Base-by-base conservation (phyloP, 768 basidiomycete species). In the Kwoniella heveanensis region DNA sequence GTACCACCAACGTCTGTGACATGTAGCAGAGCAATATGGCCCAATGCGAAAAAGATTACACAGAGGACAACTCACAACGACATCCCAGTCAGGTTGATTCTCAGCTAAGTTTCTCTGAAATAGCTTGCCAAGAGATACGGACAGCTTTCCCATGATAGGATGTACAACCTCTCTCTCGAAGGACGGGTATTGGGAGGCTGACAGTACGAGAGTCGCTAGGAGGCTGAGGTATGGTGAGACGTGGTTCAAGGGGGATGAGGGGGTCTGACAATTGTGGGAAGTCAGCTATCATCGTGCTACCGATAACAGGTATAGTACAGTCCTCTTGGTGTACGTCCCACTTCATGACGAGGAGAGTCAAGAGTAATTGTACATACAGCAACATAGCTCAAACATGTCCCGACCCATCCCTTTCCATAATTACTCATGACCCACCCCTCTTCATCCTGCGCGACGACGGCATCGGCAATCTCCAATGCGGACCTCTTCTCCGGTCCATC, bases 131-230 rank as follows among this genome's bases (percentile, higher is more conserved):
- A 73, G 30, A 0, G 64, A 69, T 2, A 67, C 64, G 17, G 68
- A 63, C 19, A 73, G 29, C 55, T 73, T 76, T 56, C 74, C 74
- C 66, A 73, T 68, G 17, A 73, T 65, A 7, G 74, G 74, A 27
- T 69, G 68, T 29, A 76, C 57, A 0, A 66, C 53, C 55, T 76
- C 74, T 29, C 74, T 26, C 50, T 76, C 74, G 57, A 76, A 76
- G 10, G 70, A 69, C 0, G 74, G 74, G 37, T 71, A 73, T 32
- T 57, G 54, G 0, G 68, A 57, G 8, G 67, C 53, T 24, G 57
- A 46, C 2, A 66, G 21, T 21, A 76, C 51, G 30, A 73, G 48
- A 4, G 56, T 62, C 13, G 52, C 39, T 3, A 71, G 52, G 24
- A 75, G 48, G 15, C 29, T 50, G 19, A 74, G 53, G 21, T 65